phyloP scores from a whole-genome alignment of 2,329 filamentous ascomycete genomes.

The Davidsoniella australis region DNA sequence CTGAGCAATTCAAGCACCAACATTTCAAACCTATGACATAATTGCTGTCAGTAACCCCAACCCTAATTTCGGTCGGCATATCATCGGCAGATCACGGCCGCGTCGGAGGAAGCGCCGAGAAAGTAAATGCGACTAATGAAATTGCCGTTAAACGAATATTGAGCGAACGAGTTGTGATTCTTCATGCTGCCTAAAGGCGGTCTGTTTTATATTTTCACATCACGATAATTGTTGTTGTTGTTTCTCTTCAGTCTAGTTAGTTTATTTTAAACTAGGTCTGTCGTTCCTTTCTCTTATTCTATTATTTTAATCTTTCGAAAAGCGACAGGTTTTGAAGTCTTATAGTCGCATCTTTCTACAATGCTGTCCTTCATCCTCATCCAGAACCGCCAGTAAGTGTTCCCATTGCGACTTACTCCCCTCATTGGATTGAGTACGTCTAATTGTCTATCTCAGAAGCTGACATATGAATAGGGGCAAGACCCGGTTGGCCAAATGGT shows the following conservation, averaged over 20 bases:
- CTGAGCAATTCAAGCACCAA: too few relatives aligned
- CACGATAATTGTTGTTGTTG: too few relatives aligned
- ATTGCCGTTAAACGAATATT: not conserved
- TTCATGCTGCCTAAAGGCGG: not conserved
- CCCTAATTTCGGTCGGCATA: not conserved
- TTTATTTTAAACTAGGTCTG: too few relatives aligned
- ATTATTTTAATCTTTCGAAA: too few relatives aligned
- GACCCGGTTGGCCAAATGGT: constrained; percentile 97
- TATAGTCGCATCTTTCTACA: not conserved
- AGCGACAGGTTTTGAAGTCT: too few relatives aligned
- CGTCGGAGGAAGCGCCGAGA: not conserved
- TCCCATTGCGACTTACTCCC: not conserved
- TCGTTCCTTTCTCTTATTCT: too few relatives aligned
- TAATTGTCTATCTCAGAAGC: not conserved
- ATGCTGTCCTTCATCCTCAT: constrained; percentile 71
- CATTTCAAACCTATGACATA: too few relatives aligned
- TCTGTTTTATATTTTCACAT: not conserved
- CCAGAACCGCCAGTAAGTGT: constrained; percentile 57
- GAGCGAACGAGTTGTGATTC: not conserved
- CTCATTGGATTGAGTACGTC: not conserved
- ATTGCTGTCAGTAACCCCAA: not conserved
- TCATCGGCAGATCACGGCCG: not conserved
- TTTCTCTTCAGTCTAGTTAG: too few relatives aligned
- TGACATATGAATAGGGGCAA: constrained; percentile 53
- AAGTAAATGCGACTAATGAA: not conserved